Conservation (phyloP, 768 basidiomycete species). For the Termitomyces sp. region DNA sequence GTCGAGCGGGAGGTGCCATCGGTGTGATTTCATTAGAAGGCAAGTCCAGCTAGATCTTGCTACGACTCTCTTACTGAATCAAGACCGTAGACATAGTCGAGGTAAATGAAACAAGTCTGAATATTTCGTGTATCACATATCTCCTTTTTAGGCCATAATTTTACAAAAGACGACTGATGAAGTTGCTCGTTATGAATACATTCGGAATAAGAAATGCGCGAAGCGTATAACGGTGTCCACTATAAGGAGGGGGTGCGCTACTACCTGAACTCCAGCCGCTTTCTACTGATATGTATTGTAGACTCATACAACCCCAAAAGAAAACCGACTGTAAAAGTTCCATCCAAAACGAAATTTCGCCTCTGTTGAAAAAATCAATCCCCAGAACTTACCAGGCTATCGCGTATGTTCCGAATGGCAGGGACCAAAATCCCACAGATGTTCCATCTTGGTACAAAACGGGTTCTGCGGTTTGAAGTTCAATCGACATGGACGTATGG, state of each 20-base stretch:
- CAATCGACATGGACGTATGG: neutral
- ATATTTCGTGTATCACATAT: neutral
- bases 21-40: conserved; percentile 77
- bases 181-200: neutral
- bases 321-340: neutral
- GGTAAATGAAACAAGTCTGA: neutral
- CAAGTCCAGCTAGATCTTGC: neutral
- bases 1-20: conserved; percentile 75
- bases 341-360: neutral
- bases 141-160: neutral
- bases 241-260: neutral
- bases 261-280: no score
- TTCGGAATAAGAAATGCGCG: neutral
- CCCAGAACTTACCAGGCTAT: neutral
- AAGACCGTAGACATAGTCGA: neutral
- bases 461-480: neutral
- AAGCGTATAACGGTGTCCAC: neutral
- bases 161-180: neutral
- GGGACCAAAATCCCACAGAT: no score
- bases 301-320: neutral
- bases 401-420: neutral
- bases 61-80: neutral
- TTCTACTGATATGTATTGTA: neutral
- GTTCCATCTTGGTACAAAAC: neutral
- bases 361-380: neutral